Percentiles rank a stretch among this genome's conserved stretches.
phyloP scores from a whole-genome alignment of 805 yeast genomes.

The Cyberlindnera nakhonratchasimensis region DNA sequence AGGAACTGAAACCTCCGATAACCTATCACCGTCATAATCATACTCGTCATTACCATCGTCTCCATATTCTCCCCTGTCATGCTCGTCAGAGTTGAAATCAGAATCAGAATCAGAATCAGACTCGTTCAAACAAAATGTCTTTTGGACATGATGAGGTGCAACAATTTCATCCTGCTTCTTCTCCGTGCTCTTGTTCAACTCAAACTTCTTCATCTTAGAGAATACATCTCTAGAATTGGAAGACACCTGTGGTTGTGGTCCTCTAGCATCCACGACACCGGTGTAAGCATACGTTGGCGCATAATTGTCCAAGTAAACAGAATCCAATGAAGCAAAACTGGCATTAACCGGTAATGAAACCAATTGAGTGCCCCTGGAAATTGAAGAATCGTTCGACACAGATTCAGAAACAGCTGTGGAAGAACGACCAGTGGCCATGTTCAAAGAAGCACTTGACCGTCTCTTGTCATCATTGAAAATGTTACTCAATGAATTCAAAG shows the following conservation, averaged over 20 bases:
- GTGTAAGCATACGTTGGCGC: conserved; percentile 24
- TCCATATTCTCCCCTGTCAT: conserved; percentile 9
- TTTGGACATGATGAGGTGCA: conserved; percentile 25
- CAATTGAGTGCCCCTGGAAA: conserved; percentile 45
- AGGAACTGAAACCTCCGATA: conserved; percentile 20
- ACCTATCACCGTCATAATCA: conserved; percentile 7
- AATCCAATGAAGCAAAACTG: conserved; percentile 75
- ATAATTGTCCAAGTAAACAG: conserved; percentile 57
- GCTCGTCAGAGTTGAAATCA: conserved; percentile 6
- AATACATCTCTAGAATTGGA: conserved; percentile 6
- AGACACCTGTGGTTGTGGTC: conserved; percentile 3
- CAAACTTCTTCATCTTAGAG: conserved; percentile 20
- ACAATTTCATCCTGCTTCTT: conserved; percentile 16
- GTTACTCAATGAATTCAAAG: conserved; percentile 25
- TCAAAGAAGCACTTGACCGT: conserved; percentile 20
- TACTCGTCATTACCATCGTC: conserved; percentile 7
- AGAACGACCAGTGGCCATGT: background rate
- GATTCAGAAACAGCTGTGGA: conserved; percentile 5
- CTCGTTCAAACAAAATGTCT: conserved; percentile 10
- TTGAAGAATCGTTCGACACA: conserved; percentile 29
- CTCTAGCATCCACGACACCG: conserved; percentile 19
- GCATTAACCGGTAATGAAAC: conserved; percentile 68
- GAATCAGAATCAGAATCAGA: conserved; percentile 7
- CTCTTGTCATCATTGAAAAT: conserved; percentile 25
- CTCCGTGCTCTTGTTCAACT: conserved; percentile 16